Base-by-base conservation (phyloP, 2,329 filamentous ascomycete species). In the Fonsecaea monophora region DNA sequence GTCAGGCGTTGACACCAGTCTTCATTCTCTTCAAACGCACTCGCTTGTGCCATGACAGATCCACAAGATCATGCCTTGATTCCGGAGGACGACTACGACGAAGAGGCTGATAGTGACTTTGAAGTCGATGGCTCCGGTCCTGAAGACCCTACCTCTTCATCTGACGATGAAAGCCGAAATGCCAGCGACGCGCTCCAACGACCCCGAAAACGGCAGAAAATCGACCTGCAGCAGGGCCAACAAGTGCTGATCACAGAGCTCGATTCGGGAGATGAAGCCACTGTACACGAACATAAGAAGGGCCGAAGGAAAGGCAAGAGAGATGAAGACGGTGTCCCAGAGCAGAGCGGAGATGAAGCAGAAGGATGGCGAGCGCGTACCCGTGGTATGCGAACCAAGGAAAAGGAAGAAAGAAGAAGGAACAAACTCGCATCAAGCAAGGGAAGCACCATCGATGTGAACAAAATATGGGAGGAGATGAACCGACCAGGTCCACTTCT, bases 231-330 rank as follows among this genome's bases (percentile, higher is more conserved):
- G 18, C 62, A 40, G 69, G 67, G 30, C 67, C 63, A 4, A 69
- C 68, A 3, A 72, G 75, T n/a, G 77, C 5, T 54, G 32, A 54
- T 77, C 9, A 76, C 76, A 5, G 82, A 80, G 42, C 74, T 86
- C 3, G 83, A 86, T 65, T 86, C 85, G 8, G 85, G 85, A 3
- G 85, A 87, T 70, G 85, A 87, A 71, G 81, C 77, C 7, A 86
- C 83, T n/a, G 85, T 87, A 50, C 77, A 77, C 62, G 84, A 82
- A 68, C 81, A 79, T 15, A 80, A 74, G 70, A 76, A 74, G 64
- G 65, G 74, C 4, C 71, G 60, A 12, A 66, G 60, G 64, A 83
- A 80, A 70, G 75, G 75, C 48, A 79, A 78, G 72, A 78, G 77
- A 61, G 73, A 74, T 50, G 75, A 74, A 40, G 76, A 73, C 55